Percentiles rank a stretch among this genome's conserved stretches.
phyloP scores from a whole-genome alignment of 495 filamentous ascomycete genomes.

The Aspergillus olivimuriae region DNA sequence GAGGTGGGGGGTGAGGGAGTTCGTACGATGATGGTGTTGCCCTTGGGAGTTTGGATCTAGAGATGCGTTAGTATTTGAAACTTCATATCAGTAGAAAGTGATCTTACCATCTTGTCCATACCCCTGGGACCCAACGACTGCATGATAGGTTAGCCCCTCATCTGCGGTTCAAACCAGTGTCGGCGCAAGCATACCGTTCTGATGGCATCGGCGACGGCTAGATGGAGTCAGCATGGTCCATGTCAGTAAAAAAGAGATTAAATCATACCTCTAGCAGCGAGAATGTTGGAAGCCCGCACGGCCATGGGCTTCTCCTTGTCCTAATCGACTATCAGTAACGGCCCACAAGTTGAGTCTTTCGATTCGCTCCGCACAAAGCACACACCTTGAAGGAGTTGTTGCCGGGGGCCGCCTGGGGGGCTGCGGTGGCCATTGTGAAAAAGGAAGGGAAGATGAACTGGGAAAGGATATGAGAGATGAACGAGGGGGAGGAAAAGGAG shows the following conservation, averaged over 20 bases:
- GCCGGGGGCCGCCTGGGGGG: constrained; percentile 46
- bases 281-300: constrained; percentile 90
- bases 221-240: constrained; percentile 9
- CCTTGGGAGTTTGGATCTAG: constrained; percentile 86
- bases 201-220: constrained; percentile 95
- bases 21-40: constrained; percentile 84
- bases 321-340: constrained; percentile 50
- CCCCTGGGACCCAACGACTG: constrained; percentile 66
- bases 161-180: constrained; percentile 19
- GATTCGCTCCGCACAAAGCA: constrained; percentile 16
- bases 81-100: not conserved
- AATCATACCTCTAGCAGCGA: constrained; percentile 81
- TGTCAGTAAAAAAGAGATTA: not conserved
- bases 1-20: constrained; percentile 4
- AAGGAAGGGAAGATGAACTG: constrained; percentile 8
- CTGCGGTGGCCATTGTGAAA: constrained; percentile 61
- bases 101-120: constrained; percentile 91
- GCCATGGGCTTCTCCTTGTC: constrained; percentile 99
- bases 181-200: constrained; percentile 55
- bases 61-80: constrained; percentile 18
- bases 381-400: constrained; percentile 79
- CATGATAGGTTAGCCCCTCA: constrained; percentile 39
- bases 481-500: constrained; percentile 16
- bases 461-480: constrained; percentile 6
- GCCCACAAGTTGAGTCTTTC: constrained; percentile 31